Evolutionary conservation across 2,329 filamentous ascomycete species (phyloP).

Genomic region (Metarhizium humberi): DNA sequence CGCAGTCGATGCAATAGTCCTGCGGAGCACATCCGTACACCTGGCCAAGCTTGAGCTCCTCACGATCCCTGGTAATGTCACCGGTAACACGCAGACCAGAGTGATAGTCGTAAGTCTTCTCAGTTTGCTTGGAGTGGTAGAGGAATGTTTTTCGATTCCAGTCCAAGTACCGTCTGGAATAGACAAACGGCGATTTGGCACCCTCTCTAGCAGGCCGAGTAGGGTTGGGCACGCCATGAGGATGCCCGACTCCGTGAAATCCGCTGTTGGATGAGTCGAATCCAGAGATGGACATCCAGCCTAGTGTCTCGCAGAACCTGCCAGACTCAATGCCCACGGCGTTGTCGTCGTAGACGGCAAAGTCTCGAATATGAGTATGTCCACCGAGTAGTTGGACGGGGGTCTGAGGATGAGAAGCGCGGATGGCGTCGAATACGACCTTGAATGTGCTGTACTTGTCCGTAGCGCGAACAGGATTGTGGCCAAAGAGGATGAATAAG

Average conservation of each 20-base stretch:
- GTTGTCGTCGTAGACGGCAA: slow-evolving; percentile 52
- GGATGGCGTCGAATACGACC: slow-evolving; percentile 47
- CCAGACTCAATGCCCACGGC: slow-evolving; percentile 54
- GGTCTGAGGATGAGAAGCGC: slow-evolving; percentile 42
- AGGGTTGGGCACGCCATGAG: slow-evolving; percentile 27
- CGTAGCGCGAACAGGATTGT: slow-evolving; percentile 46
- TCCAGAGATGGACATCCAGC: slow-evolving; percentile 56
- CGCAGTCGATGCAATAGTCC: slow-evolving; percentile 49
- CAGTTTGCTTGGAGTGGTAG: slow-evolving; percentile 48
- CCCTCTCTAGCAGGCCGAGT: slow-evolving; percentile 28
- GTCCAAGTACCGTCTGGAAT: slow-evolving; percentile 55
- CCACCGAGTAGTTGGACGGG: slow-evolving; percentile 59
- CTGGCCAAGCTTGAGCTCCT: slow-evolving; percentile 43
- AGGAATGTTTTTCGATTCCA: slow-evolving; percentile 59
- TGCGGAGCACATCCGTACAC: slow-evolving; percentile 52
- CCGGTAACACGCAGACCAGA: slow-evolving; percentile 35
- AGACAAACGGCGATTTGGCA: slow-evolving; percentile 31
- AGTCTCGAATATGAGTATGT: slow-evolving; percentile 56
- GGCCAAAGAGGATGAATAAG: slow-evolving; percentile 53
- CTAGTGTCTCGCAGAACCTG: slow-evolving; percentile 59
- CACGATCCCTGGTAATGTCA: slow-evolving; percentile 40
- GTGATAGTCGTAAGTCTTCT: slow-evolving; percentile 38
- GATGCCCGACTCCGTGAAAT: slow-evolving; percentile 24
- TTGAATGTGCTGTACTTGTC: slow-evolving; percentile 33
- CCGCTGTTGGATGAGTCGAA: slow-evolving; percentile 38